Evolutionary conservation across 805 yeast species (phyloP), one percentile per base, ranked within the genome.

Genomic region (Tetrapisispora namnaoensis): DNA sequence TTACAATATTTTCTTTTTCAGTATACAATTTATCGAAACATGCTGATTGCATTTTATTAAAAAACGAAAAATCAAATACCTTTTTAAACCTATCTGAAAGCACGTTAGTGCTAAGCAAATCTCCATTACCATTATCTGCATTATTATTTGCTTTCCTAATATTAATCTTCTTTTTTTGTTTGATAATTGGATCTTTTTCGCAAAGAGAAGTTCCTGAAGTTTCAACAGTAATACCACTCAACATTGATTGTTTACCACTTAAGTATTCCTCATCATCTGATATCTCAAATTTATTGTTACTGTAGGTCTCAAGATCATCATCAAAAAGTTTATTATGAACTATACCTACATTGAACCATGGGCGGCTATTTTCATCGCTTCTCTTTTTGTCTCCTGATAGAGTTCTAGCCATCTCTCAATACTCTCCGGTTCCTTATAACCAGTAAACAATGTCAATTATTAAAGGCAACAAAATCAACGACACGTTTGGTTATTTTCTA

Each of bases 11-110:
- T 30, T 61, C 53, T 17, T 61, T 55, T 2, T 57, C 45, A 4
- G 65, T 53, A 53, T 69, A 78, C 5, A 78, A 49, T 1, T 47
- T 28, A 2, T 60, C 48, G 50, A 74, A 77, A 7, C 76, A 70
- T 43, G 61, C 63, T 1, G 77, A 67, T 58, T 78, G 83, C 80
- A 78, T 76, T 48, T 54, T 64, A 51, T 78, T 78, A 57, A 78
- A 63, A 16, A 40, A 37, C 21, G 45, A 28, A 45, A 58, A 59
- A 13, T 47, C 42, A 45, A 57, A 62, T 5, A 52, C 37, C 1
- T 55, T 44, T 16, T 69, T 59, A 28, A 63, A 69, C n/a, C 57
- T 60, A 40, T 70, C 73, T 0, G 79, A 73, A 4, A 76, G 54
- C 1, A 51, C 54, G 8, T 50, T 42, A 6, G 46, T 47, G 11